Evolutionary conservation across 73 alveolate genomes (phyloP).

Genomic region (Paraurostyla sp.): DNA sequence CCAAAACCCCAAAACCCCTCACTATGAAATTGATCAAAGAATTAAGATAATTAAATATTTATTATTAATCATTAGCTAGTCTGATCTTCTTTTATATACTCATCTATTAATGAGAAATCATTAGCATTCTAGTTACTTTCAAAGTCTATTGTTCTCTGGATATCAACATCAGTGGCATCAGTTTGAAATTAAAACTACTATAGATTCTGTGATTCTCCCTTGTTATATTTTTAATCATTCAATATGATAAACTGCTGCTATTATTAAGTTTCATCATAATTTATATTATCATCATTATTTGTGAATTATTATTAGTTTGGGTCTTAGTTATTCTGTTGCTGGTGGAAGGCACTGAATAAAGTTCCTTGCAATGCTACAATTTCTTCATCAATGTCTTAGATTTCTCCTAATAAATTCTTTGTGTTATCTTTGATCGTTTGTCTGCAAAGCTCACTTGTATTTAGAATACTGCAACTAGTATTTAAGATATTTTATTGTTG

Average conservation of each 20-base stretch:
- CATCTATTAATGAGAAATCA: constrained; percentile 49
- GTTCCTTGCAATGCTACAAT: constrained; percentile 24
- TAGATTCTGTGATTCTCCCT: too few species aligned
- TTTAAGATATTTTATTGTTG: too few species aligned
- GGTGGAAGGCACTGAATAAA: not conserved
- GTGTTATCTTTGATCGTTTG: constrained; percentile 16
- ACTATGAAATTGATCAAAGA: too few species aligned
- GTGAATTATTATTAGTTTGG: not conserved
- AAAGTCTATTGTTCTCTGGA: constrained; percentile 33
- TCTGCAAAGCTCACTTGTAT: not conserved
- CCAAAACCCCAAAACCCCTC: too few species aligned
- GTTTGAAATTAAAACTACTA: too few species aligned
- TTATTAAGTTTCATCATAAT: not conserved
- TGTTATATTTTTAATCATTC: not conserved
- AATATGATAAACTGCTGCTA: not conserved
- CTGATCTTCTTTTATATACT: not conserved
- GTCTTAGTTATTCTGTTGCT: not conserved
- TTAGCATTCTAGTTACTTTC: constrained; percentile 17
- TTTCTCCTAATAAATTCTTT: constrained; percentile 27
- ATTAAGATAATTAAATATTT: too few species aligned
- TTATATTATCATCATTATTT: not conserved
- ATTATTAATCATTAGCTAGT: too few species aligned
- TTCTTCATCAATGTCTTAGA: constrained; percentile 24
- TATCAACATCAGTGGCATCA: not conserved
- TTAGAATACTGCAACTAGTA: too few species aligned